Evolutionary conservation across 2,329 filamentous ascomycete species (phyloP), one percentile per base, ranked within the genome.

Genomic region (Bipolaris bicolor): DNA sequence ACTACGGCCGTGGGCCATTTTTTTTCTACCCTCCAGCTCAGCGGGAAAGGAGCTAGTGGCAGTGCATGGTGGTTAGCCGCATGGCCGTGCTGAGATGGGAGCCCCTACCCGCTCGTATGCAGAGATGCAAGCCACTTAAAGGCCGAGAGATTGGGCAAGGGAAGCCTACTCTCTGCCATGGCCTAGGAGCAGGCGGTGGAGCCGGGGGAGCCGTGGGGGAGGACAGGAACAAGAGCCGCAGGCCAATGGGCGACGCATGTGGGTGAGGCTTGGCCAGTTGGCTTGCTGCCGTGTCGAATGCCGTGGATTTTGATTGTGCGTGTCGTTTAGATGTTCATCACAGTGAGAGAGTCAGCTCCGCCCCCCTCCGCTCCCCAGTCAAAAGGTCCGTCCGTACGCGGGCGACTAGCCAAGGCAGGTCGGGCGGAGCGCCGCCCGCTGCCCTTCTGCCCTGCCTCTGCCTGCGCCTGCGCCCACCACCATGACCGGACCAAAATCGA

Each of bases 31-130:
- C 26, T 34, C 37, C 22, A 39, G 31, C 24, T 16, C 46, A 60
- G 44, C 50, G 52, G 49, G 40, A 43, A 54, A 41, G 39, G 44
- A 40, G 29, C 49, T 56, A 55, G 52, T 60, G 49, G 52, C 52
- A 52, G 39, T 15, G 46, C 52, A 53, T 58, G 43, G 60, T 57
- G 62, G 57, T 60, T 62, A 44, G 53, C 56, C 34, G 44, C 49
- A 39, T 43, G 52, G 43, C 46, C 31, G 33, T 44, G 57, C 60
- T 48, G 26, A 37, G n/a, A 45, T 45, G 49, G 49, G 52, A 60
- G 26, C 45, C 45, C 45, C 45, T 36, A 36, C 31, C 13, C 11
- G 9, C 45, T 48, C 45, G 45, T 48, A 48, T 37, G 33, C 45
- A 48, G 20, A 36, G 45, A 37, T 33, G 13, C 13, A 26, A 48